Evolutionary conservation across 257 asterid genomes (phyloP).

Genomic region (Cynanchum wilfordii): DNA sequence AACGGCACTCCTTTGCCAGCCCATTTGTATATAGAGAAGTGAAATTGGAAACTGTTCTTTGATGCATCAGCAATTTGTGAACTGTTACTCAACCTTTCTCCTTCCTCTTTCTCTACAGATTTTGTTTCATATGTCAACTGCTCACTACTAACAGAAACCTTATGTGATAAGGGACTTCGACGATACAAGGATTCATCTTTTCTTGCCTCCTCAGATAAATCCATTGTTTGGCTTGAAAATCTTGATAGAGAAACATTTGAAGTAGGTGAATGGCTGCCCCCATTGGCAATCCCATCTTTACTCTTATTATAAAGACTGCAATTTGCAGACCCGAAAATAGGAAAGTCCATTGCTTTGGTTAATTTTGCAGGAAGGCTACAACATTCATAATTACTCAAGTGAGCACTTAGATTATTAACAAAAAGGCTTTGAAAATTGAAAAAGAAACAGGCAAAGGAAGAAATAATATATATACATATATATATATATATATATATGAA

Average conservation of each 20-base stretch:
- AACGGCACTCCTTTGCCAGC: conserved; percentile 62
- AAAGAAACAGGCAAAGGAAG: not conserved
- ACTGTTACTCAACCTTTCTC: conserved; percentile 17
- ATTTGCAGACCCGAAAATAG: conserved; percentile 36
- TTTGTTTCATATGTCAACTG: conserved; percentile 21
- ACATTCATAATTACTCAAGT: conserved; percentile 15
- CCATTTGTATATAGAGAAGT: conserved; percentile 94
- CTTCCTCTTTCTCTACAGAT: conserved; percentile 27
- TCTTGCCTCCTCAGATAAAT: conserved; percentile 24
- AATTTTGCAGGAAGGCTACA: conserved; percentile 51
- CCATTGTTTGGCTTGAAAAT: conserved; percentile 34
- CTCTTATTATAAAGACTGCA: conserved; percentile 23
- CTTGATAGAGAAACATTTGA: conserved; percentile 37
- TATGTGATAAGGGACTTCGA: conserved; percentile 44
- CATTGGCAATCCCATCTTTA: conserved; percentile 28
- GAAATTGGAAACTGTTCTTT: conserved; percentile 41
- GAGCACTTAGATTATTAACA: not conserved
- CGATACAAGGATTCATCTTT: conserved; percentile 24
- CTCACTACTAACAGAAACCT: conserved; percentile 27
- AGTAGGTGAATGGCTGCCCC: conserved; percentile 23
- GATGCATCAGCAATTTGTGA: conserved; percentile 20
- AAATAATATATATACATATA: not conserved
- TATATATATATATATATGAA: not conserved
- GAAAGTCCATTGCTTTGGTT: conserved; percentile 38
- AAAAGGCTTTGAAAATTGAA: not conserved